Evolutionary conservation across 768 basidiomycete genomes (phyloP).

Genomic region (Nevesoporus exiguus): DNA sequence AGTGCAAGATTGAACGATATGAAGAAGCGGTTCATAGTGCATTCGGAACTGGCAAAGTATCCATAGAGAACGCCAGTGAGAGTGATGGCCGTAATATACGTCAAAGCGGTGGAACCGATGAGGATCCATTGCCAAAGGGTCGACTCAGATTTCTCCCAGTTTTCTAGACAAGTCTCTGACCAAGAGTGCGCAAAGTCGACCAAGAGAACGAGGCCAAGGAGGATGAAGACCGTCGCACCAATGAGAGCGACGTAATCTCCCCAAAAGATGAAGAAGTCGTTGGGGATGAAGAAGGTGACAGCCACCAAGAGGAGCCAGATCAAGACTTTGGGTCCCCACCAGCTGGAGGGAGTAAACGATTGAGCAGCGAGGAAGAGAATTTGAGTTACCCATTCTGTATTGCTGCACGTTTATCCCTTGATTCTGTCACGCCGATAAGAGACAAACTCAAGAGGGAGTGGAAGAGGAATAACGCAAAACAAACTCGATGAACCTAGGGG

Average conservation of each 20-base stretch:
- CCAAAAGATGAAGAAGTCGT: slow-evolving; percentile 98
- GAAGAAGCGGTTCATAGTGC: slow-evolving; percentile 94
- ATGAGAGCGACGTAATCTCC: slow-evolving; percentile 90
- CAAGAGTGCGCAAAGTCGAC: slow-evolving; percentile 99
- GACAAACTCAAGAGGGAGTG: slow-evolving; percentile 77
- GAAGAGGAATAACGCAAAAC: slow-evolving; percentile 89
- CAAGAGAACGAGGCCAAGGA: slow-evolving; percentile 93
- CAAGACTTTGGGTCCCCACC: slow-evolving; percentile 98
- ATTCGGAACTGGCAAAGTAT: slow-evolving; percentile 85
- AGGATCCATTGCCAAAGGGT: slow-evolving; percentile 96
- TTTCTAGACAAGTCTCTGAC: slow-evolving; percentile 95
- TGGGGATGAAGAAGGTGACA: slow-evolving; percentile 92
- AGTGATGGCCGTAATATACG: slow-evolving; percentile 82
- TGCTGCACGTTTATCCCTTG: slow-evolving; percentile 87
- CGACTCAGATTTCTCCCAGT: slow-evolving; percentile 87
- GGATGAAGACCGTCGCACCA: slow-evolving; percentile 92
- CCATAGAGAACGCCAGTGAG: slow-evolving; percentile 87
- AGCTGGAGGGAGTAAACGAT: slow-evolving; percentile 46
- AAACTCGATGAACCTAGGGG: slow-evolving; percentile 84
- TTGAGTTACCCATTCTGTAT: slow-evolving; percentile 88
- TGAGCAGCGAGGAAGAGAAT: background rate
- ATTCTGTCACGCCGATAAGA: slow-evolving; percentile 86
- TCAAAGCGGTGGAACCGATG: slow-evolving; percentile 84
- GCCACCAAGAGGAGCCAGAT: slow-evolving; percentile 81
- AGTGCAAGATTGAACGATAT: slow-evolving; percentile 91